Evolutionary conservation across 1,284 basidiomycete species (phyloP).

Genomic region (Sporisorium reilianum): DNA sequence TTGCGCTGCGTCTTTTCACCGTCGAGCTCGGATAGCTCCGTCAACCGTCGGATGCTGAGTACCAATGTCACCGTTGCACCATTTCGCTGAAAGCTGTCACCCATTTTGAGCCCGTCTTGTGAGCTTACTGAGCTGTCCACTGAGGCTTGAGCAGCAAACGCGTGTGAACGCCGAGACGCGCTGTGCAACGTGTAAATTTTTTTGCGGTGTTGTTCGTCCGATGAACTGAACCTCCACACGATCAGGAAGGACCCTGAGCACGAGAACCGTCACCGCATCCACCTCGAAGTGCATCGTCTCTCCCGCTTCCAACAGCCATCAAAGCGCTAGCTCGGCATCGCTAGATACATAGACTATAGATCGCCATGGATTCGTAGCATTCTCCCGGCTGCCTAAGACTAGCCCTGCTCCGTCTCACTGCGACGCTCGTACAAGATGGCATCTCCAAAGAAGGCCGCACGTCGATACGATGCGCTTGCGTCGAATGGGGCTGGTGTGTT

Average conservation of each 20-base stretch:
- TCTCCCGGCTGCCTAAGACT: background rate
- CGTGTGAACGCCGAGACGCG: constrained; percentile 23
- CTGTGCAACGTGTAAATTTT: constrained; percentile 22
- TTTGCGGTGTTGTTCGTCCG: background rate
- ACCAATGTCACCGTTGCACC: no score
- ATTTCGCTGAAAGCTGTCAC: no score
- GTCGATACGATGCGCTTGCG: constrained; percentile 30
- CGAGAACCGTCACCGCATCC: constrained; percentile 5
- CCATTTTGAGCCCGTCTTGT: background rate
- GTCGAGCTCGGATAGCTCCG: background rate
- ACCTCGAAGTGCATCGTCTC: no score
- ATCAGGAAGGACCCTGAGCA: constrained; percentile 3
- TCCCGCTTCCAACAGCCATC: no score
- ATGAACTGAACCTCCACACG: constrained; percentile 43
- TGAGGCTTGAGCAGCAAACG: constrained; percentile 8
- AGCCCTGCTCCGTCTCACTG: constrained; percentile 9
- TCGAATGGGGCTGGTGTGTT: constrained; percentile 4
- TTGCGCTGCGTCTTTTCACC: background rate
- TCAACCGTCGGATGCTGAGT: background rate
- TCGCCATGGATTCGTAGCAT: constrained; percentile 20
- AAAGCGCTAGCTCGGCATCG: background rate
- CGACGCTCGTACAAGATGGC: constrained; percentile 17
- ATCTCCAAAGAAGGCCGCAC: constrained; percentile 44
- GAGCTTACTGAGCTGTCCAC: background rate
- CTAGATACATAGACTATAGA: background rate